Conservation (phyloP, 352 stramenopile species). For the Phytophthora brassicae region DNA sequence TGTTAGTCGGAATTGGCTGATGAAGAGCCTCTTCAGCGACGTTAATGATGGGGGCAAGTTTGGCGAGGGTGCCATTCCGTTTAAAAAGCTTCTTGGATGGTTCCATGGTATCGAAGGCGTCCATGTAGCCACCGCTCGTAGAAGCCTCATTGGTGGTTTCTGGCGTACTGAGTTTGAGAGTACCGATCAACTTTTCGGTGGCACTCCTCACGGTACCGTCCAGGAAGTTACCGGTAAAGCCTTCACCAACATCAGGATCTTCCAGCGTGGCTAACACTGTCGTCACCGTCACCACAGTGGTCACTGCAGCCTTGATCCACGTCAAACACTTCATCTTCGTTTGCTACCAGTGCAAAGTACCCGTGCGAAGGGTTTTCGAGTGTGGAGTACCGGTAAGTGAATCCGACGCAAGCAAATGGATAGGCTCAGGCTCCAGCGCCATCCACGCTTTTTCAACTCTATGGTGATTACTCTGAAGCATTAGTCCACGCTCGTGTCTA, state of each 20-base stretch:
- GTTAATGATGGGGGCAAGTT: constrained; percentile 63
- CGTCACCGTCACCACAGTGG: not conserved
- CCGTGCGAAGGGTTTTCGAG: not conserved
- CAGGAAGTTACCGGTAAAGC: constrained; percentile 18
- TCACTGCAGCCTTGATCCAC: not conserved
- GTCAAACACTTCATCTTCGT: constrained; percentile 6
- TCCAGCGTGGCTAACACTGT: not conserved
- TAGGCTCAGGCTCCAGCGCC: not conserved
- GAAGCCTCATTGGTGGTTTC: constrained; percentile 7
- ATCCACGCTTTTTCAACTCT: not conserved
- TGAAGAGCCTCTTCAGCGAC: constrained; percentile 48
- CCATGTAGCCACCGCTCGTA: constrained; percentile 25
- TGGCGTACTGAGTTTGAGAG: constrained; percentile 7
- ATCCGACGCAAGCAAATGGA: not conserved
- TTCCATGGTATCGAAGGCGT: constrained; percentile 42
- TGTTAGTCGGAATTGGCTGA: constrained; percentile 73
- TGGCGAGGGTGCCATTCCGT: constrained; percentile 41
- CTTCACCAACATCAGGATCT: constrained; percentile 23
- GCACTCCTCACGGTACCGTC: constrained; percentile 10
- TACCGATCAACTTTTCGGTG: constrained; percentile 17
- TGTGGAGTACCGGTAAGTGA: no score
- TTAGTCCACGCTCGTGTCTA: no score
- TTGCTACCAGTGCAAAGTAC: not conserved
- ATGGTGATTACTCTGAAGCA: not conserved
- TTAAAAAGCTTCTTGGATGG: constrained; percentile 49